A percentile compares a stretch with the other conserved stretches of the same genome.
Conservation (phyloP, 768 basidiomycete species). For the Lentinula boryana region DNA sequence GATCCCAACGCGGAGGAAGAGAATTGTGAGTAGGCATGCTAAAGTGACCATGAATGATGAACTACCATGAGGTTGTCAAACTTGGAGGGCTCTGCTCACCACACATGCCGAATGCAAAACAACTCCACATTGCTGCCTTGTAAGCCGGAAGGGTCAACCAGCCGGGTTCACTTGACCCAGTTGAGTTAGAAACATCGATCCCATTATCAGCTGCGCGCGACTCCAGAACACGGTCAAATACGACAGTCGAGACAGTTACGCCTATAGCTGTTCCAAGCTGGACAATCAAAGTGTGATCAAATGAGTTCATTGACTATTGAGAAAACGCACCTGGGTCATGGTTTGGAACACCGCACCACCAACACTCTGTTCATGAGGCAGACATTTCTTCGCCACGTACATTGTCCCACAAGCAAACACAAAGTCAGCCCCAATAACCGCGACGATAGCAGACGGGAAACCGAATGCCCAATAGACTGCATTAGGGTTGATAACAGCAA, state of each 20-base stretch:
- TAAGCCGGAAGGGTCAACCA: conserved; percentile 47
- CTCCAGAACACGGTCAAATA: conserved; percentile 50
- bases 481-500: conserved; percentile 56
- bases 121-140: conserved; percentile 58
- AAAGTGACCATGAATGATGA: background rate
- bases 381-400: conserved; percentile 63
- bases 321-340: conserved; percentile 45
- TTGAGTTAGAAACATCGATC: conserved; percentile 19
- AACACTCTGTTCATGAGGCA: conserved; percentile 68
- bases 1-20: conserved; percentile 9
- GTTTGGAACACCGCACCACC: conserved; percentile 76
- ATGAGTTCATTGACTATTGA: background rate
- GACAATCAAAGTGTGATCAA: background rate
- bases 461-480: conserved; percentile 69
- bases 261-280: conserved; percentile 69
- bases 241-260: conserved; percentile 65
- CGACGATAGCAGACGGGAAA: conserved; percentile 60
- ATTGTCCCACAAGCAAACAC: conserved; percentile 69
- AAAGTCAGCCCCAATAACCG: conserved; percentile 76
- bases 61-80: too few species aligned
- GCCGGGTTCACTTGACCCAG: conserved; percentile 22
- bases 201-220: conserved; percentile 24
- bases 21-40: conserved; percentile 4
- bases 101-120: conserved; percentile 53
- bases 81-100: conserved; percentile 27